A percentile compares a stretch with the other conserved stretches of the same genome.
These are phyloP conservation scores for Silene conica DNA, from an alignment of 148 eudicot species.

Conservation along the genomic window DNA sequence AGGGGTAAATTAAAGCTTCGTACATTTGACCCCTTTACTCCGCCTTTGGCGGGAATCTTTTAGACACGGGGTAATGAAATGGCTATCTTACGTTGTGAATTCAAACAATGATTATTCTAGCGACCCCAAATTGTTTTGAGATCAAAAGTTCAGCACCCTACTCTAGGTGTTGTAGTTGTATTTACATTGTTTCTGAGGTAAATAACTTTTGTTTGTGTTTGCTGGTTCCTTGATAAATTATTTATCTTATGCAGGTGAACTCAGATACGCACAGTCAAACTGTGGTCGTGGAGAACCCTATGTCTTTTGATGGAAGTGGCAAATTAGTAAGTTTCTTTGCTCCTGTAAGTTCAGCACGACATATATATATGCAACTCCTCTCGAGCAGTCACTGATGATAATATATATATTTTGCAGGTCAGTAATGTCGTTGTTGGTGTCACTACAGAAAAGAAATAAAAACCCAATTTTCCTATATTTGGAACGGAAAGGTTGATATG, in stretches of 20 bases:
- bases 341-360: not conserved
- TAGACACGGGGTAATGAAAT: not conserved
- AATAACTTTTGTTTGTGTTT: not conserved
- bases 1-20: not conserved
- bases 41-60: not conserved
- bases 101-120: too few species aligned
- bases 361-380: not conserved
- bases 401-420: slow-evolving; percentile 37
- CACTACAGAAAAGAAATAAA: slow-evolving; percentile 51
- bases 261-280: slow-evolving; percentile 33
- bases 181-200: not conserved
- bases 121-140: too few species aligned
- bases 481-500: slow-evolving; percentile 10
- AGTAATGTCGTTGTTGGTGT: slow-evolving; percentile 87
- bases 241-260: slow-evolving; percentile 25
- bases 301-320: slow-evolving; percentile 49
- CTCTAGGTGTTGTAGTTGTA: not conserved
- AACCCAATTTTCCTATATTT: not conserved
- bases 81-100: not conserved
- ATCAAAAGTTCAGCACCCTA: too few species aligned
- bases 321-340: slow-evolving; percentile 46
- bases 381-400: slow-evolving; percentile 2
- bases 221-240: not conserved
- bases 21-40: not conserved
- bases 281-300: slow-evolving; percentile 51